Percentiles rank a stretch among this genome's conserved stretches.
Evolutionary conservation across 345 rosid genomes (phyloP).

Genomic region (Nasturtium officinale): DNA sequence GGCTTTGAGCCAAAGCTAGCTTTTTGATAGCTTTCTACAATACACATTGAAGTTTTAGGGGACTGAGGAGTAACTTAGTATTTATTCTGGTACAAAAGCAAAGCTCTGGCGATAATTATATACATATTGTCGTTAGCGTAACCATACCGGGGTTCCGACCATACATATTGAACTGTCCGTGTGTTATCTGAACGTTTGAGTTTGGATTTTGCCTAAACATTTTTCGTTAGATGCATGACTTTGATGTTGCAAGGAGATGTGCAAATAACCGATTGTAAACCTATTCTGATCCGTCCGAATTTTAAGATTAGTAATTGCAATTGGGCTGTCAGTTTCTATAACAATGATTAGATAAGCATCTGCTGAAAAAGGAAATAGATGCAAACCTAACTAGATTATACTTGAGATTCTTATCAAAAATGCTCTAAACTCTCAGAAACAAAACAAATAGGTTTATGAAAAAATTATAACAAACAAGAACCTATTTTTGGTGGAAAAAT

Average conservation of each 20-base stretch:
- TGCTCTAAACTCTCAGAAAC: background rate
- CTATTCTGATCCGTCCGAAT: constrained; percentile 9
- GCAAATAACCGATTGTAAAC: background rate
- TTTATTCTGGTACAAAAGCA: constrained; percentile 28
- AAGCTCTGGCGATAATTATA: constrained; percentile 4
- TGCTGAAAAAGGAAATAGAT: background rate
- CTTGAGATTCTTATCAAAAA: constrained; percentile 14
- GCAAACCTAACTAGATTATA: background rate
- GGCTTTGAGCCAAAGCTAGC: constrained; percentile 27
- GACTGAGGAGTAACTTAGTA: constrained; percentile 31
- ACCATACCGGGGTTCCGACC: constrained; percentile 33
- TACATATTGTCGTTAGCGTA: background rate
- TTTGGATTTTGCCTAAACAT: background rate
- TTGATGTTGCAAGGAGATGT: background rate
- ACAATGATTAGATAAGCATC: background rate
- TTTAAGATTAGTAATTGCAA: background rate
- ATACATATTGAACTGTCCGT: constrained; percentile 1
- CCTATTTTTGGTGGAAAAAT: constrained; percentile 33
- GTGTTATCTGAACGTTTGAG: background rate
- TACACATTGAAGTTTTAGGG: constrained; percentile 30
- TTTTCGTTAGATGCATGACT: background rate
- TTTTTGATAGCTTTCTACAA: constrained; percentile 30
- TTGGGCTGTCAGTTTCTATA: background rate
- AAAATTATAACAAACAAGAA: background rate
- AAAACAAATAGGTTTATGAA: background rate